Conservation (phyloP, 345 rosid genomes). For the Nephelium lappaceum region DNA sequence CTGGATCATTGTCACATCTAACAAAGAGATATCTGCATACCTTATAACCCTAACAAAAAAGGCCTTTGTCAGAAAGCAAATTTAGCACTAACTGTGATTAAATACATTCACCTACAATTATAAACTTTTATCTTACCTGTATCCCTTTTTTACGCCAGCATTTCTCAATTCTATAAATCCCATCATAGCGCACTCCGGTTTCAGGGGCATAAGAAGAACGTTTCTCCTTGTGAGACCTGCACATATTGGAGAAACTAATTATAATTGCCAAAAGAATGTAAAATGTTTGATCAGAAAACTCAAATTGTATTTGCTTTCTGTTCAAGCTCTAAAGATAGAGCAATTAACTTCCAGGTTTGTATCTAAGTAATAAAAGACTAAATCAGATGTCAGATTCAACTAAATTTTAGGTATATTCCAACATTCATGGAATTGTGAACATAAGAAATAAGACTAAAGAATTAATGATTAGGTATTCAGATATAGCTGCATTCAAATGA, state of each 20-base stretch:
- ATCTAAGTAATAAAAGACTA: background rate
- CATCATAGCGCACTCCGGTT: conserved; percentile 78
- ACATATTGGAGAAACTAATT: background rate
- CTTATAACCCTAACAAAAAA: conserved; percentile 52
- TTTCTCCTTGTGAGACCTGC: conserved; percentile 79
- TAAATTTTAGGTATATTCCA: background rate
- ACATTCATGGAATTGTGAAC: background rate
- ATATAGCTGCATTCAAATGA: background rate
- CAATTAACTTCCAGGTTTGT: background rate
- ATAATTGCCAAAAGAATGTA: background rate
- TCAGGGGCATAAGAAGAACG: conserved; percentile 78
- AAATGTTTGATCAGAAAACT: background rate
- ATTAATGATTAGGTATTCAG: background rate
- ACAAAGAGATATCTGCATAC: conserved; percentile 82
- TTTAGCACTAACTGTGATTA: background rate
- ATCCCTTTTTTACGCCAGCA: conserved; percentile 75
- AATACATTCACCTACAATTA: background rate
- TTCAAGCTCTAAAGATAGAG: background rate
- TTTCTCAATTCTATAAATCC: conserved; percentile 75
- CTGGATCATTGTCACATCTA: conserved; percentile 77
- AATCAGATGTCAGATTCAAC: background rate
- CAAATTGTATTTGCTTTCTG: background rate
- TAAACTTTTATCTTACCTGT: conserved; percentile 35
- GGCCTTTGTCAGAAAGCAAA: background rate
- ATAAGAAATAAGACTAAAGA: background rate